Base-by-base conservation (phyloP, 371 early-diverging fungal genomes). In the Mortierella sp. region DNA sequence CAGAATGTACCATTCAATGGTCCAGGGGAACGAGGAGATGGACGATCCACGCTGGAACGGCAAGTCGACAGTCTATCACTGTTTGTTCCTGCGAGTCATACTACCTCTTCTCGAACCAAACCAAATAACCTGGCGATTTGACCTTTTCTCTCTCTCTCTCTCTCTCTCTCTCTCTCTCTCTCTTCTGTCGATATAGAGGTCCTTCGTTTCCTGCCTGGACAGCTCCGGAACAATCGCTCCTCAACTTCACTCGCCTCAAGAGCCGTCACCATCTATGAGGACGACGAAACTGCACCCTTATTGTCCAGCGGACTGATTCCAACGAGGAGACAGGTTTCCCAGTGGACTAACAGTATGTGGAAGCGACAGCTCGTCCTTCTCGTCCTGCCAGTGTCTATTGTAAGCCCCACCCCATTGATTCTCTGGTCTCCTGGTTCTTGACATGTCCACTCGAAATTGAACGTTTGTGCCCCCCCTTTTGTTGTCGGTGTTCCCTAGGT, bases 301-400 rank as follows among this genome's bases (percentile, higher is more conserved):
- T 39, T 83, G 19, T 31, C 65, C 19, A 71, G 63, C 39, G 77
- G 81, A 13, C 58, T 82, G 39, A 64, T 67, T 51, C 83, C 83
- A 8, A 72, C 83, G 27, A 58, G 80, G 25, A 46, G 70, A 27
- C 78, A 76, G 46, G 81, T 83, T 24, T 70, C 78, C 16, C 73
- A 78, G 56, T 83, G 83, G 83, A 82, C 82, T 12, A 80, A 79
- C 65, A 81, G 80, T 19, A 74, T 83, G 56, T 81, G 79, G 74
- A 82, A 81, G 48, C 67, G 82, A 27, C 73, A 80, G 46, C 40
- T 64, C 22, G 71, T 79, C 27, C 68, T 83, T 21, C 70, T 81
- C 10, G 66, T 82, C 34, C 60, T 83, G 3, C 82, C 82, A n/a
- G 82, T 80, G 16, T 56, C 70, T 34, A 76, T 83, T 41, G 84